Evolutionary conservation across 1,139 yeast genomes (phyloP).

Genomic region (Meyerozyma sp.): DNA sequence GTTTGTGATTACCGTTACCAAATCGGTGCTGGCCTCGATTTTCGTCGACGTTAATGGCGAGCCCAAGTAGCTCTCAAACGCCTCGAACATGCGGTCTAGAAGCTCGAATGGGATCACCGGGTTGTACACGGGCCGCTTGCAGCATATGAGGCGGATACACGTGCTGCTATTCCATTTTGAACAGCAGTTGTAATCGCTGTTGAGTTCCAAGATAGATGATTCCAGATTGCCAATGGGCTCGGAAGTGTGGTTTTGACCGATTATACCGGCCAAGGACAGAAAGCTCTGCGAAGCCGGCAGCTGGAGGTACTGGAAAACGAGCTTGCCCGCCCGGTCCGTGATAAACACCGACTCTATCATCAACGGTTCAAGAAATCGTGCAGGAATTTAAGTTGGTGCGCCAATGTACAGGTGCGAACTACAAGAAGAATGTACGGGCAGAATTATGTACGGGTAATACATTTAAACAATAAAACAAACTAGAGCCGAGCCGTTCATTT

Average conservation of each 20-base stretch:
- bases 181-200: conserved; percentile 23
- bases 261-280: conserved; percentile 30
- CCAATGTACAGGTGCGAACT: too few species aligned
- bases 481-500: conserved; percentile 14
- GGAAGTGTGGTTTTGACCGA: conserved; percentile 10
- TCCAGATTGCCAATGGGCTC: conserved; percentile 7
- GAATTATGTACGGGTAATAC: conserved; percentile 1
- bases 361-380: neutral
- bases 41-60: conserved; percentile 51
- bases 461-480: neutral
- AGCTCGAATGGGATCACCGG: conserved; percentile 58
- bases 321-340: conserved; percentile 43
- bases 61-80: conserved; percentile 56
- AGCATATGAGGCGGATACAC: conserved; percentile 23
- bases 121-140: conserved; percentile 14
- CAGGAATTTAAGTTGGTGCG: neutral
- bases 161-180: conserved; percentile 19
- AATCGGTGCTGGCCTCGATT: conserved; percentile 61
- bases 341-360: conserved; percentile 7
- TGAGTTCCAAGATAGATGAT: conserved; percentile 21
- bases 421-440: conserved; percentile 1
- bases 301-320: conserved; percentile 55
- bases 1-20: conserved; percentile 50
- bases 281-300: conserved; percentile 48
- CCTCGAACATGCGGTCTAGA: conserved; percentile 44